Percentiles rank a stretch among this genome's conserved stretches.
These are phyloP conservation scores for Haplosporangium sp. DNA, from an alignment of 371 early-diverging fungal genomes.

Conservation along the genomic window DNA sequence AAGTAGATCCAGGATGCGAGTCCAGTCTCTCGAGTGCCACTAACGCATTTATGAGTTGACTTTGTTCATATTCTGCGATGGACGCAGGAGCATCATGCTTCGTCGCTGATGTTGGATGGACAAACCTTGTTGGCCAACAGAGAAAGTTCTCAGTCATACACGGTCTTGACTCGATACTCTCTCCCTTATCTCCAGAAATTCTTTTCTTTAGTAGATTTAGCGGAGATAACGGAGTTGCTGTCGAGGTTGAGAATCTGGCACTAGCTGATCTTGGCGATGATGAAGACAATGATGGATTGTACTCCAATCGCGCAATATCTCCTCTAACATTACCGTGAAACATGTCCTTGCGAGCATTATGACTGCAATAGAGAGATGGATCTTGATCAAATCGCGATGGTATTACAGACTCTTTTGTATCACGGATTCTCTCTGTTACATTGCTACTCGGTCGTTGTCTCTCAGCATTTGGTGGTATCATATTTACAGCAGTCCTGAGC, in stretches of 20 bases:
- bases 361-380: slow-evolving; percentile 18
- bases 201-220: background rate
- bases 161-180: background rate
- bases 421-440: background rate
- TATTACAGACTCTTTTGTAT: background rate
- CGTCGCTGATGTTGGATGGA: background rate
- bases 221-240: background rate
- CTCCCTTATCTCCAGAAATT: background rate
- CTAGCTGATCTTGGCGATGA: too few relatives aligned
- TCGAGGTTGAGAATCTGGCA: too few relatives aligned
- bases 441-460: background rate
- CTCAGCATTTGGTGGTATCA: too few relatives aligned
- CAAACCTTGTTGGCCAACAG: slow-evolving; percentile 28
- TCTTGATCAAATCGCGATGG: slow-evolving; percentile 17
- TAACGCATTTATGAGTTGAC: slow-evolving; percentile 22
- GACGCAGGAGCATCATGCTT: background rate
- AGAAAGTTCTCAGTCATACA: slow-evolving; percentile 8
- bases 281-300: background rate
- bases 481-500: too few relatives aligned
- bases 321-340: background rate
- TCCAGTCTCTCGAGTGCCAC: slow-evolving; percentile 34
- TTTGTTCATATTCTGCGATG: slow-evolving; percentile 23
- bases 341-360: background rate
- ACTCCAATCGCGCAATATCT: background rate
- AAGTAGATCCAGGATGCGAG: slow-evolving; percentile 10